A percentile compares a stretch with the other conserved stretches of the same genome.
These are phyloP conservation scores for Cymodocea nodosa DNA, from an alignment of 116 monocot species.

Conservation along the genomic window DNA sequence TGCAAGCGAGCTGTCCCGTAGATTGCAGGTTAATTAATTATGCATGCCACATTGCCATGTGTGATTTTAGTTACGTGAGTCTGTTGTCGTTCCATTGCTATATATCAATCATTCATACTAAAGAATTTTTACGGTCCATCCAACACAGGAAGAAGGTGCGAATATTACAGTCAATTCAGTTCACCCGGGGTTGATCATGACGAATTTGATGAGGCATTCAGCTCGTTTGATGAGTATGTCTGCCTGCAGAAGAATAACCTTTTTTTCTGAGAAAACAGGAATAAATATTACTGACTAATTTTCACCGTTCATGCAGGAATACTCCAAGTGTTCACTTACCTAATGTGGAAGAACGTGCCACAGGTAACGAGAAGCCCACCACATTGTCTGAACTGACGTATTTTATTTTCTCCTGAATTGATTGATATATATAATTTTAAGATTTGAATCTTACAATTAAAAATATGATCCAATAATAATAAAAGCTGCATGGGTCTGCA, in stretches of 20 bases:
- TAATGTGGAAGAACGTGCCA: constrained; percentile 85
- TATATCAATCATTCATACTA: too few relatives aligned
- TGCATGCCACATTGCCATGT: too few relatives aligned
- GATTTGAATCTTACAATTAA: too few relatives aligned
- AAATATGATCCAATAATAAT: too few relatives aligned
- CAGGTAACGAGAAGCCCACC: constrained; percentile 37
- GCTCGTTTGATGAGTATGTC: constrained; percentile 51
- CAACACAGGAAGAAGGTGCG: constrained; percentile 61
- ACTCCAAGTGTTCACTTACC: constrained; percentile 43
- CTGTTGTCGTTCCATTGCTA: too few relatives aligned
- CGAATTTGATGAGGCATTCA: constrained; percentile 87
- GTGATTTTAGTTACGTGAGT: too few relatives aligned
- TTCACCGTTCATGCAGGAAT: constrained; percentile 32
- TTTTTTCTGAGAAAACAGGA: too few relatives aligned
- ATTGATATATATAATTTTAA: too few relatives aligned
- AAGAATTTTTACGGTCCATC: neutral
- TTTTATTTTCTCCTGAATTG: too few relatives aligned
- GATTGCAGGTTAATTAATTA: constrained; percentile 71
- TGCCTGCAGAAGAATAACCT: neutral
- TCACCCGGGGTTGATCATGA: constrained; percentile 96
- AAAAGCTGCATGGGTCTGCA: too few relatives aligned
- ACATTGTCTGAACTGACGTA: neutral
- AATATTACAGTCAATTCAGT: constrained; percentile 82
- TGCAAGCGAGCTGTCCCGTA: constrained; percentile 49
- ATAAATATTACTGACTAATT: neutral